These are phyloP conservation scores for Populus euphratica DNA, from an alignment of 345 rosid species.

Conservation along the genomic window DNA sequence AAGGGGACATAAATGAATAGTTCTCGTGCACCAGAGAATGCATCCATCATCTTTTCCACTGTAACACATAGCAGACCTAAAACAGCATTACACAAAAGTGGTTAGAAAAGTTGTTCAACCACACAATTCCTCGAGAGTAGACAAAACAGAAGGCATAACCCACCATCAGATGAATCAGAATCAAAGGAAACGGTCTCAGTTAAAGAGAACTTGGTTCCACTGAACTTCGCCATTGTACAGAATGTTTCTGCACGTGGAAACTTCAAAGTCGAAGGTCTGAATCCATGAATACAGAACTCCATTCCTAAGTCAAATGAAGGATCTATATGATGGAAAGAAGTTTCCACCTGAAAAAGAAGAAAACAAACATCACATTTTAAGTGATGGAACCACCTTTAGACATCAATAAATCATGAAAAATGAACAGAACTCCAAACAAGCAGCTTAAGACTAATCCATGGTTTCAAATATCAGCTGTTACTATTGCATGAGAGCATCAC, in stretches of 20 bases:
- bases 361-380: not conserved
- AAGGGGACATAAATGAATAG: slow-evolving; percentile 71
- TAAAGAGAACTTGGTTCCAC: slow-evolving; percentile 61
- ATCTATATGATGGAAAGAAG: slow-evolving; percentile 79
- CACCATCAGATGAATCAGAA: slow-evolving; percentile 51
- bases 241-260: slow-evolving; percentile 78
- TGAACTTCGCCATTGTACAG: slow-evolving; percentile 58
- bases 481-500: no score
- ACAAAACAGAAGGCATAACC: slow-evolving; percentile 5
- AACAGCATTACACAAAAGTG: slow-evolving; percentile 12
- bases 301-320: slow-evolving; percentile 77
- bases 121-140: slow-evolving; percentile 6
- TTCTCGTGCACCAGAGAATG: slow-evolving; percentile 83
- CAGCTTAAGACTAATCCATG: not conserved
- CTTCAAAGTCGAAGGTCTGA: slow-evolving; percentile 51
- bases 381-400: slow-evolving; percentile 8
- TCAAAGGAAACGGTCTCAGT: slow-evolving; percentile 61
- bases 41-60: slow-evolving; percentile 77
- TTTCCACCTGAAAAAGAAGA: slow-evolving; percentile 50
- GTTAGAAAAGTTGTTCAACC: slow-evolving; percentile 13
- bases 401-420: slow-evolving; percentile 14
- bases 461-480: no score
- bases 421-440: slow-evolving; percentile 7
- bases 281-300: slow-evolving; percentile 60
- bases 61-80: slow-evolving; percentile 63